Conservation (phyloP, 768 basidiomycete species). For the Serendipita sp. region DNA sequence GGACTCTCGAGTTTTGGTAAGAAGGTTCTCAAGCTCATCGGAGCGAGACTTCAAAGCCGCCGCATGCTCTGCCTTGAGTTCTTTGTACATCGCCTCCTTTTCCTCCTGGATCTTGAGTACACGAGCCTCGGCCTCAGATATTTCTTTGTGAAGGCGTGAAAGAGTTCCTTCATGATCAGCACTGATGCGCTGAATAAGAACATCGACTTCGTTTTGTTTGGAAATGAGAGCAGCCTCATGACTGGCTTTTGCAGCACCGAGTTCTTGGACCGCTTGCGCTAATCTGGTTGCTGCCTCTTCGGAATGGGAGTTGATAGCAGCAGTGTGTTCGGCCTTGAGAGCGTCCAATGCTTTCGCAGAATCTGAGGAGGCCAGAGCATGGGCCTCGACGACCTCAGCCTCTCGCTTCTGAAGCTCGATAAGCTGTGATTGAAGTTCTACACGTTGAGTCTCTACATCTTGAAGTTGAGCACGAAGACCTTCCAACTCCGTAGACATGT, state of each 20-base stretch:
- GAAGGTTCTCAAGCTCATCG: conserved; percentile 36
- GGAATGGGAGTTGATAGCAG: conserved; percentile 16
- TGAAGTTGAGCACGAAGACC: conserved; percentile 31
- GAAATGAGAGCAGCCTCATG: conserved; percentile 30
- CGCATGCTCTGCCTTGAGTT: conserved; percentile 34
- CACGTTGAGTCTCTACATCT: conserved; percentile 7
- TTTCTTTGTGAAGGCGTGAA: conserved; percentile 27
- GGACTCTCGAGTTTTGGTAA: conserved; percentile 34
- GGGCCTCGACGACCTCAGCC: conserved; percentile 26
- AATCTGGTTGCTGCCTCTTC: conserved; percentile 25
- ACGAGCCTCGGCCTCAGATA: conserved; percentile 26
- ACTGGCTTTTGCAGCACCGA: conserved; percentile 23
- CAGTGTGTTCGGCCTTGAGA: conserved; percentile 32
- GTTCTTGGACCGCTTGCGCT: conserved; percentile 19
- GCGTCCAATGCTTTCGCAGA: conserved; percentile 25
- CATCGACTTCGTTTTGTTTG: conserved; percentile 29
- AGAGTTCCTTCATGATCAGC: conserved; percentile 32
- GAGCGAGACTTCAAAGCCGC: conserved; percentile 37
- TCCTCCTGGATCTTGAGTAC: conserved; percentile 30
- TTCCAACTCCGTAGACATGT: conserved; percentile 80
- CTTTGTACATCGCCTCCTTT: conserved; percentile 43
- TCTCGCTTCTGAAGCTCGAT: conserved; percentile 38
- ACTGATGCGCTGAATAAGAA: conserved; percentile 30
- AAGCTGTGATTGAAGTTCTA: conserved; percentile 9
- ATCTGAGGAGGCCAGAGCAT: conserved; percentile 19